Evolutionary conservation across 495 filamentous ascomycete genomes (phyloP), one percentile per base, ranked within the genome.

Genomic region (Podospora tetraspora): DNA sequence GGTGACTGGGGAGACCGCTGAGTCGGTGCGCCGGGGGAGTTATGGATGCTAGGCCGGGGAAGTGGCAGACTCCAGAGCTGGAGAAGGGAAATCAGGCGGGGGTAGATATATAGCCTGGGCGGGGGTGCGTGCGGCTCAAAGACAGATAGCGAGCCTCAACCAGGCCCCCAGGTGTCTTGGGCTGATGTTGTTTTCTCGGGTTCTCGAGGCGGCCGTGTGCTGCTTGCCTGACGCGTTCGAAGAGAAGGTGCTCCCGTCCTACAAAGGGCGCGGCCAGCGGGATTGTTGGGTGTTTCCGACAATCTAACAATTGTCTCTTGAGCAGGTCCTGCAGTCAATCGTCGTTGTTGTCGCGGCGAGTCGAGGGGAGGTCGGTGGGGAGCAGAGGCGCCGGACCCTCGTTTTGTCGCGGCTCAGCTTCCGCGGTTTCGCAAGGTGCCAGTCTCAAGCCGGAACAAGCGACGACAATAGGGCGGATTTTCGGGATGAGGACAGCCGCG

Each of bases 51-150:
- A 21, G n/a, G 58, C 60, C 21, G 43, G 22, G 22, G 7, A 16
- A 11, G 19, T 16, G 57, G 63, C 11, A 9, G 57, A 43, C 25
- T 71, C 59, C 21, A 19, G 25, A 24, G 32, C 8, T 22, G 21
- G 32, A 13, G 60, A n/a, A 57, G 23, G 29, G 29, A 6, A 11
- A 59, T 16, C 27, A 10, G 25, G 43, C 11, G 25, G 21, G 16
- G 16, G 16, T 19, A 58, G 59, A 23, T 71, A 71, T 71, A 71
- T 66, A 68, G 34, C 16, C 43, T 57, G 16, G 29, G 62, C 23
- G 24, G 58, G 23, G 6, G 13, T 58, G 5, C 61, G 27, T 62
- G 25, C 21, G 19, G 29, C 13, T 64, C 32, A 59, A 62, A 68
- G 57, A 22, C 16, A 6, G 37, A 56, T 24, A 58, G 16, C 6